Base-by-base conservation (phyloP, 2,329 filamentous ascomycete species). In the Fusarium duplospermum region DNA sequence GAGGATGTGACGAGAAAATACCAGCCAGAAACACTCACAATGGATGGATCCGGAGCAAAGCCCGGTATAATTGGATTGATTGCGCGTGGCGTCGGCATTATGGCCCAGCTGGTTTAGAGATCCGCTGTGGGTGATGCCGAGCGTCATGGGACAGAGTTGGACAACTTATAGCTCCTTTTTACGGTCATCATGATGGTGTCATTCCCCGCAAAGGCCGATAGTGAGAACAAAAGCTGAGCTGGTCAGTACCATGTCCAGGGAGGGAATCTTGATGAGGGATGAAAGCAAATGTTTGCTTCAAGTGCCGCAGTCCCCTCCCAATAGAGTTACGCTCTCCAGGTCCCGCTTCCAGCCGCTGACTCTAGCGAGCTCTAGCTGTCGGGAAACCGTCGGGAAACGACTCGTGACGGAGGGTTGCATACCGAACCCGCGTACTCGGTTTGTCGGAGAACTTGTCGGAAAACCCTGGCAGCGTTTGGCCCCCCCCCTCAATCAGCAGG, bases 11-110 rank as follows among this genome's bases (percentile, higher is more conserved):
- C 64, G 4, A 70, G 56, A 33, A 61, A 70, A 18, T 33, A 64
- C 24, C 31, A 27, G 16, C 36, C 50, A 20, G 67, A 60, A 18
- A 64, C 47, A 10, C 36, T 33, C 14, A 62, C 22, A 6, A 59
- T 50, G 8, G 64, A 64, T 5, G 68, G 68, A 29, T 68, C 68
- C 29, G 68, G 68, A 8, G 68, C 29, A n/a, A 68, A 71, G 13
- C 68, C 68, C 10, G 68, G 65, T 8, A 68, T 62, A 14, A 62
- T 54, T 6, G 65, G 65, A 16, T 70, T 70, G 18, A 27, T 38
- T 29, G 35, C 11, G 18, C 27, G 47, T 31, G 47, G 47, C 47
- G 47, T 54, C 47, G 18, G 27, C 47, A 54, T 54, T 31, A 29
- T 31, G 27, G 13, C 27, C 11, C 18, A 54, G 47, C 6, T 1